Percentiles rank a stretch among this genome's conserved stretches.
These are phyloP conservation scores for Ploettnerulaceae sp. DNA, from an alignment of 2,329 filamentous ascomycete genomes.

Conservation along the genomic window DNA sequence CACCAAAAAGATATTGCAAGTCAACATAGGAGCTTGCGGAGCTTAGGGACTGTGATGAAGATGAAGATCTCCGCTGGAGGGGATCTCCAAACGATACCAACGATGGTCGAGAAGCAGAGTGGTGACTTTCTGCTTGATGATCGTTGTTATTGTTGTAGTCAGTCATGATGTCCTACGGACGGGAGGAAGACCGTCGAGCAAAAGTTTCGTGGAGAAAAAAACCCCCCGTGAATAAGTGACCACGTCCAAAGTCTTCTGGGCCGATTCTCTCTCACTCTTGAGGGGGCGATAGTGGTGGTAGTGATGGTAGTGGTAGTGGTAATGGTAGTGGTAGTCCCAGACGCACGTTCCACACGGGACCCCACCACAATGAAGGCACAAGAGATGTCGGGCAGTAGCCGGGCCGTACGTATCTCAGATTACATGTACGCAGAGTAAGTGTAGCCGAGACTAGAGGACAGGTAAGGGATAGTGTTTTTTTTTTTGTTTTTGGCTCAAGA, in stretches of 20 bases:
- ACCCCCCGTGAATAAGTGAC: no score
- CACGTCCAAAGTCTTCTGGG: not conserved
- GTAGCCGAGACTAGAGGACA: conserved; percentile 12
- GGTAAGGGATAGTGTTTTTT: conserved; percentile 11
- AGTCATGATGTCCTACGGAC: conserved; percentile 17
- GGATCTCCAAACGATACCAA: conserved; percentile 8
- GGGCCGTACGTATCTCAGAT: conserved; percentile 8
- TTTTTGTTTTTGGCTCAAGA: conserved; percentile 9
- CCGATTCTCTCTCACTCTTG: not conserved
- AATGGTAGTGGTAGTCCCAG: conserved; percentile 4
- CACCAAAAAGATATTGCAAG: conserved; percentile 30
- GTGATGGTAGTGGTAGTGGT: not conserved
- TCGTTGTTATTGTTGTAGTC: conserved; percentile 9
- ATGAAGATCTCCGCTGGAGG: conserved; percentile 3
- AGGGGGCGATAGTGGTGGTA: not conserved
- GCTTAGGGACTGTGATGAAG: conserved; percentile 21
- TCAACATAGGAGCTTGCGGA: conserved; percentile 30
- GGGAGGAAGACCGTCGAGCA: not conserved
- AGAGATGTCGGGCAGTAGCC: conserved; percentile 11
- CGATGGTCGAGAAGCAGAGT: conserved; percentile 5
- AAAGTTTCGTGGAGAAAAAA: not conserved
- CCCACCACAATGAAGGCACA: conserved; percentile 9
- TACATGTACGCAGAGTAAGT: conserved; percentile 12
- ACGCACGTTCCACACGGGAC: conserved; percentile 10
- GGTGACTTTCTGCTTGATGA: conserved; percentile 10